Percentiles rank a stretch among this genome's conserved stretches.
Conservation (phyloP, 2,329 filamentous ascomycete species). For the Sporothrix dimorphospora region DNA sequence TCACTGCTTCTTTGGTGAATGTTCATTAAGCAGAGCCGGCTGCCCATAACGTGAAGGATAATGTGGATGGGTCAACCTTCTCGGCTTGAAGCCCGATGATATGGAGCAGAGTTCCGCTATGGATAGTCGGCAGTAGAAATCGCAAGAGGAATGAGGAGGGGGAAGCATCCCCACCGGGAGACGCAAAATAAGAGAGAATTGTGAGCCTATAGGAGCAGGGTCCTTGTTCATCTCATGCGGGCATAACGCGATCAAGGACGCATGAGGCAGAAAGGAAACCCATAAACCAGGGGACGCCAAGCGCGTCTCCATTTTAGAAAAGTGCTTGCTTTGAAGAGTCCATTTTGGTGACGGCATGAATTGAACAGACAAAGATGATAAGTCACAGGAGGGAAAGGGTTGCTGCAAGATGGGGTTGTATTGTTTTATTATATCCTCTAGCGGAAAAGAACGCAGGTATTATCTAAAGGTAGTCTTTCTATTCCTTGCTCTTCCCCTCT, state of each 20-base stretch:
- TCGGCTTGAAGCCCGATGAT: background rate
- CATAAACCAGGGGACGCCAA: background rate
- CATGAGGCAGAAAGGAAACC: background rate
- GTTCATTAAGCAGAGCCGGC: background rate
- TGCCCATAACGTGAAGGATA: background rate
- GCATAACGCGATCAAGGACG: background rate
- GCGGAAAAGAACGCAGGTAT: background rate
- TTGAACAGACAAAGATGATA: background rate
- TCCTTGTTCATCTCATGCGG: background rate
- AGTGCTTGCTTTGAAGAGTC: background rate
- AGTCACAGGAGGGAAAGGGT: conserved; percentile 4
- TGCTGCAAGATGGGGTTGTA: background rate
- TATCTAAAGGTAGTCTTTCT: background rate
- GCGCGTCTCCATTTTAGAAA: background rate
- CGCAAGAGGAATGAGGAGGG: background rate
- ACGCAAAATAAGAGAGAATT: background rate
- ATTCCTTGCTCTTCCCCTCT: background rate
- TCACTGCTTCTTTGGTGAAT: background rate
- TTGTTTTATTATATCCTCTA: conserved; percentile 8
- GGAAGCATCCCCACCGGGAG: background rate
- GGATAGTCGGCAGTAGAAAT: background rate
- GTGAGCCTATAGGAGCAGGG: background rate
- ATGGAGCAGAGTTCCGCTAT: background rate
- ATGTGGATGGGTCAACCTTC: background rate
- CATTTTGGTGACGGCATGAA: too few species aligned